Conservation (phyloP, 306 rosid species). For the Amphicarpaea edgeworthii region DNA sequence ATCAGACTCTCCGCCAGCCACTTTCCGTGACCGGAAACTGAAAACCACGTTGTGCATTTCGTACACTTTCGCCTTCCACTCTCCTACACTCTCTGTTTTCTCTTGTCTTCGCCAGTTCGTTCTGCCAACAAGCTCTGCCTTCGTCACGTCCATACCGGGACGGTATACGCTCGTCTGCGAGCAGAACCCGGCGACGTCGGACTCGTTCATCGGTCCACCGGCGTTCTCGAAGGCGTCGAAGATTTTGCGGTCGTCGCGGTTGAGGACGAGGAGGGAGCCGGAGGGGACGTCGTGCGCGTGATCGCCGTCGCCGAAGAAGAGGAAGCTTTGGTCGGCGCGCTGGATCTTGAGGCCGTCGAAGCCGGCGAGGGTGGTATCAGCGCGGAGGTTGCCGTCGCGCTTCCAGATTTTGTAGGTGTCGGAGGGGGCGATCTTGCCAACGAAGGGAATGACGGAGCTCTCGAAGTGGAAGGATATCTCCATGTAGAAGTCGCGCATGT, state of each 20-base stretch:
- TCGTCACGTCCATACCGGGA: slow-evolving; percentile 92
- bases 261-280: slow-evolving; percentile 75
- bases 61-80: slow-evolving; percentile 81
- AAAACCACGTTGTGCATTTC: slow-evolving; percentile 83
- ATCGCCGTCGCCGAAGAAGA: slow-evolving; percentile 86
- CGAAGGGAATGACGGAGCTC: slow-evolving; percentile 89
- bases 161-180: slow-evolving; percentile 84
- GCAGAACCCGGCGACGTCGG: slow-evolving; percentile 75
- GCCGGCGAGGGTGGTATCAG: slow-evolving; percentile 81
- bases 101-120: slow-evolving; percentile 90
- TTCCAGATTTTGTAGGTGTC: slow-evolving; percentile 90
- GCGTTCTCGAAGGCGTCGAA: slow-evolving; percentile 90
- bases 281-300: slow-evolving; percentile 58
- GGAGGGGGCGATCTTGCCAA: slow-evolving; percentile 84
- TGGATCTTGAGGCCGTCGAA: slow-evolving; percentile 89
- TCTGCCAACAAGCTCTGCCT: slow-evolving; percentile 78
- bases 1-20: slow-evolving; percentile 60
- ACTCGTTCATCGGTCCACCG: slow-evolving; percentile 73
- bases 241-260: slow-evolving; percentile 70
- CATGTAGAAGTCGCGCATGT: slow-evolving; percentile 91
- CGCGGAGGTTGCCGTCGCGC: slow-evolving; percentile 81
- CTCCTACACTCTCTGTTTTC: slow-evolving; percentile 83
- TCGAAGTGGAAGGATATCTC: slow-evolving; percentile 90
- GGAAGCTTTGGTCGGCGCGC: slow-evolving; percentile 93
- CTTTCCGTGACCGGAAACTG: slow-evolving; percentile 86